Conservation (phyloP, 257 asterid species). For the Solanum ossicruentum region DNA sequence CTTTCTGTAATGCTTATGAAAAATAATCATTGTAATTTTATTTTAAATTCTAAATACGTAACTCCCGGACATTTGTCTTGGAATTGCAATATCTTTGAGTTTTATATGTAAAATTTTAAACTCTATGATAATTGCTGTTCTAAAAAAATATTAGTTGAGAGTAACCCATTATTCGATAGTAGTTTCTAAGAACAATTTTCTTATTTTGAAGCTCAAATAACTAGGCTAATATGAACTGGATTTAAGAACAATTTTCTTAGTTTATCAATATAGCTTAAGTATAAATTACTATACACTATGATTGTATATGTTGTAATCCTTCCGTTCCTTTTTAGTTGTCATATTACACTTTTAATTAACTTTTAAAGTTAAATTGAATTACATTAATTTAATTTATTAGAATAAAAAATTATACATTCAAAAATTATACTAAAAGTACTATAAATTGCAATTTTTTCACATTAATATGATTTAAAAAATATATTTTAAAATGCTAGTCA, state of each 20-base stretch:
- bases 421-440: too few species aligned
- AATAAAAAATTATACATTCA: too few species aligned
- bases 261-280: not conserved
- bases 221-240: not conserved
- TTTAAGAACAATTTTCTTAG: not conserved
- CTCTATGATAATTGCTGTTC: not conserved
- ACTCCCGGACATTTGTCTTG: not conserved
- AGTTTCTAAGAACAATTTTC: not conserved
- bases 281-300: not conserved
- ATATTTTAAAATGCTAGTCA: too few species aligned
- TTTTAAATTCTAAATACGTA: not conserved
- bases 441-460: too few species aligned
- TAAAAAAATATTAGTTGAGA: too few species aligned
- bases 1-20: not conserved
- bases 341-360: too few species aligned
- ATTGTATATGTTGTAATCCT: not conserved
- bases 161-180: not conserved
- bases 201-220: not conserved
- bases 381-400: too few species aligned
- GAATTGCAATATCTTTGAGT: not conserved
- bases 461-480: too few species aligned
- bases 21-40: not conserved
- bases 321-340: too few species aligned
- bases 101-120: not conserved
- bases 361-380: too few species aligned